These are phyloP conservation scores for Mentha longifolia DNA, from an alignment of 257 asterid genomes.

Conservation along the genomic window DNA sequence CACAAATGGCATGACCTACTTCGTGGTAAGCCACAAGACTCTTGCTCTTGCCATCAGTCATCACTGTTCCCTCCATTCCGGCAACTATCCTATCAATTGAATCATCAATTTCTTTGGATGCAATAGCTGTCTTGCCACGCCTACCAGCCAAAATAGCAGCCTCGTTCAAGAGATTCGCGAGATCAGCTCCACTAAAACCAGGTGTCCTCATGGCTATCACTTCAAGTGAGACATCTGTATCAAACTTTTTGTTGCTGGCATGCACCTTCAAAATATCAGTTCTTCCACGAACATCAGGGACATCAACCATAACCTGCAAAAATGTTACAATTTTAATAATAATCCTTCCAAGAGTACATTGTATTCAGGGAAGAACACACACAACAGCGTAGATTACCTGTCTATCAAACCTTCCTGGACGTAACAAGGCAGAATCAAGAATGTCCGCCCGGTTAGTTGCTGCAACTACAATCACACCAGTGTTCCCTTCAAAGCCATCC, in stretches of 20 bases:
- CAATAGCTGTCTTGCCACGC: slow-evolving; percentile 81
- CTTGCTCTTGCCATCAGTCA: slow-evolving; percentile 99
- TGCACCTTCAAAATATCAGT: slow-evolving; percentile 96
- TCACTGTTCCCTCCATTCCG: slow-evolving; percentile 97
- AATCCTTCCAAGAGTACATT: not conserved
- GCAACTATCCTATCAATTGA: slow-evolving; percentile 98
- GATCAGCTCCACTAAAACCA: slow-evolving; percentile 99
- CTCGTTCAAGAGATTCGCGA: slow-evolving; percentile 95
- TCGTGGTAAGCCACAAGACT: slow-evolving; percentile 98
- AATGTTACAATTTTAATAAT: slow-evolving; percentile 21
- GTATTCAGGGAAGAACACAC: not conserved
- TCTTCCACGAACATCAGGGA: slow-evolving; percentile 97
- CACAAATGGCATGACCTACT: slow-evolving; percentile 99
- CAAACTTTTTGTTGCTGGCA: slow-evolving; percentile 80
- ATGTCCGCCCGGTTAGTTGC: slow-evolving; percentile 99
- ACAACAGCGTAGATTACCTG: slow-evolving; percentile 65
- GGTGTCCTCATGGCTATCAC: slow-evolving; percentile 99
- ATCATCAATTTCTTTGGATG: slow-evolving; percentile 94
- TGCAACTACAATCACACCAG: slow-evolving; percentile 94
- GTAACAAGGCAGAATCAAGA: slow-evolving; percentile 91
- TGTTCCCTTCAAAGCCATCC: slow-evolving; percentile 99
- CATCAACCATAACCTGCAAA: slow-evolving; percentile 86
- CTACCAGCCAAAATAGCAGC: slow-evolving; percentile 97
- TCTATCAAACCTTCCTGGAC: slow-evolving; percentile 98
- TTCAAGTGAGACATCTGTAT: slow-evolving; percentile 82